These are phyloP conservation scores for Aspergillus sclerotiicarbonarius DNA, from an alignment of 495 filamentous ascomycete genomes.

Conservation along the genomic window DNA sequence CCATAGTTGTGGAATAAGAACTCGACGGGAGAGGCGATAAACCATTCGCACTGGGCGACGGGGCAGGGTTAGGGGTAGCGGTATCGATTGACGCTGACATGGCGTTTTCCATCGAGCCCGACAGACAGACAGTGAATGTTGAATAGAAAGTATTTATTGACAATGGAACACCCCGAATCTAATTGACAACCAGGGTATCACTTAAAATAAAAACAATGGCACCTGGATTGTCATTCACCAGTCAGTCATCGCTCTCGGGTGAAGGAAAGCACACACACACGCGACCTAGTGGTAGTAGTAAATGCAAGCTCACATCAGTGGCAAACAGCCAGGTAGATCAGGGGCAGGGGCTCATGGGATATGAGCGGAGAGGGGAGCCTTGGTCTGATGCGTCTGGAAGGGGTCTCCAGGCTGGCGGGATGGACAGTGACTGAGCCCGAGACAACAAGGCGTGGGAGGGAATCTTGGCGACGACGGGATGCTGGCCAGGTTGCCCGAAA, in stretches of 20 bases:
- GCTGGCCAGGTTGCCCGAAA: slow-evolving; percentile 9
- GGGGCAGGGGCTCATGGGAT: not conserved
- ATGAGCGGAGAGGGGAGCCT: not conserved
- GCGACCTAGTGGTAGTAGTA: not conserved
- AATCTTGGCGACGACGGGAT: slow-evolving; percentile 1
- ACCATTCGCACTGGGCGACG: not conserved
- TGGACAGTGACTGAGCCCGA: not conserved
- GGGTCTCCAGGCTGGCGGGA: too few relatives aligned
- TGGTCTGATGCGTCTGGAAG: too few relatives aligned
- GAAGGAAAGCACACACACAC: too few relatives aligned
- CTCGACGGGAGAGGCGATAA: not conserved
- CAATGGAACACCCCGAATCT: too few relatives aligned
- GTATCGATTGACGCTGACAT: slow-evolving; percentile 2
- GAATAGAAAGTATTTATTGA: too few relatives aligned
- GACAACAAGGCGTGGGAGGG: not conserved
- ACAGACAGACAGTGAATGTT: too few relatives aligned
- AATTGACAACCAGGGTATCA: too few relatives aligned
- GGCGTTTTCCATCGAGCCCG: not conserved
- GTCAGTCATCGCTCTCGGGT: too few relatives aligned
- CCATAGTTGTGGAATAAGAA: not conserved
- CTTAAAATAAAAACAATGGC: too few relatives aligned
- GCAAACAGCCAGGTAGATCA: not conserved
- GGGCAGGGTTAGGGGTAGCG: not conserved
- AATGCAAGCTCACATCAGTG: not conserved
- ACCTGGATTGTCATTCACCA: too few relatives aligned